Conservation (phyloP, 1,139 yeast species). For the Debaryomycetaceae sp. region DNA sequence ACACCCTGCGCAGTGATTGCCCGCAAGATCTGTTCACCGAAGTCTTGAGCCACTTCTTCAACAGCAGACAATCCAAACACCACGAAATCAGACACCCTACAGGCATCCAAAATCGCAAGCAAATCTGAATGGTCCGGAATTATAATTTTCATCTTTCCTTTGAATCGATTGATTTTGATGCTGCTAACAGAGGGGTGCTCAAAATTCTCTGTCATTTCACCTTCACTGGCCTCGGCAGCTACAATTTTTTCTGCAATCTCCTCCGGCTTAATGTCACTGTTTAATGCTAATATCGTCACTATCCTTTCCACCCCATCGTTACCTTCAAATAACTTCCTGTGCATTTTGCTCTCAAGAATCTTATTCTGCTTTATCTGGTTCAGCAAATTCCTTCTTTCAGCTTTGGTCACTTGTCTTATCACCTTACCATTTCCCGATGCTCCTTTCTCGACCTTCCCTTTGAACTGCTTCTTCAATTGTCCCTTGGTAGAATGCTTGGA, state of each 20-base stretch:
- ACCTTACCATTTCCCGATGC: constrained; percentile 32
- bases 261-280: constrained; percentile 62
- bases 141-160: constrained; percentile 70
- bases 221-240: constrained; percentile 25
- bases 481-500: constrained; percentile 92
- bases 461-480: constrained; percentile 68
- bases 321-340: constrained; percentile 76
- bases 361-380: constrained; percentile 77
- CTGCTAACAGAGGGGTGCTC: constrained; percentile 47
- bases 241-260: constrained; percentile 56
- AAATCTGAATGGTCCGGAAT: constrained; percentile 70
- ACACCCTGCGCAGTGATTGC: constrained; percentile 92
- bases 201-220: constrained; percentile 28
- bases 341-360: constrained; percentile 48
- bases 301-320: constrained; percentile 77
- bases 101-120: constrained; percentile 75
- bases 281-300: constrained; percentile 75
- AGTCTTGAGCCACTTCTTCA: constrained; percentile 71
- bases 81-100: constrained; percentile 85
- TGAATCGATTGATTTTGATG: constrained; percentile 59
- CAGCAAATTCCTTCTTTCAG: constrained; percentile 75
- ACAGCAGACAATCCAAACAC: constrained; percentile 82
- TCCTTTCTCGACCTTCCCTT: constrained; percentile 83
- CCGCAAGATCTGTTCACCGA: constrained; percentile 87
- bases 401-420: constrained; percentile 50